Conservation (phyloP, 768 basidiomycete species). For the Termitomyces sp. region DNA sequence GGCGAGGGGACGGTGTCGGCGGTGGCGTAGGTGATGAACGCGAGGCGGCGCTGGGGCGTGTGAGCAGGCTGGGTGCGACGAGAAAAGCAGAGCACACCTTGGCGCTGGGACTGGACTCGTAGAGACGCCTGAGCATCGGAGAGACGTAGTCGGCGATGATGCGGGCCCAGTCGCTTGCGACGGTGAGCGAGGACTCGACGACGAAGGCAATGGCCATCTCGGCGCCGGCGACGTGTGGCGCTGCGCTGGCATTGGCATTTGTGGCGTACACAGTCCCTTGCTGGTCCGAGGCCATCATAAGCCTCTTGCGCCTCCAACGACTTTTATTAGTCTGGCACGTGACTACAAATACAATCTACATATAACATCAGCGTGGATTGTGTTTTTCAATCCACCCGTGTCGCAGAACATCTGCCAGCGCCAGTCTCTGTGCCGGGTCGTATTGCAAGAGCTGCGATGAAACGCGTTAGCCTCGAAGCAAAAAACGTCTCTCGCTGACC, state of each 20-base stretch:
- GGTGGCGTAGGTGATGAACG: constrained; percentile 57
- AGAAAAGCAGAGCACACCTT: too few species aligned
- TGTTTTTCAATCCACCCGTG: constrained; percentile 87
- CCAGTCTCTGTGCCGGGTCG: constrained; percentile 72
- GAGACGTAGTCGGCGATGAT: constrained; percentile 42
- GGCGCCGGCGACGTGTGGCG: too few species aligned
- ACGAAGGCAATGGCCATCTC: constrained; percentile 48
- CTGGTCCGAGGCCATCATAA: constrained; percentile 1
- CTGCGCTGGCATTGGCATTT: too few species aligned
- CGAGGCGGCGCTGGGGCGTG: constrained; percentile 30
- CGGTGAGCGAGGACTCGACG: constrained; percentile 51
- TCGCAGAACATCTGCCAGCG: constrained; percentile 67
- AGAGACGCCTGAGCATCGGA: constrained; percentile 46
- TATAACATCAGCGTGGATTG: constrained; percentile 20
- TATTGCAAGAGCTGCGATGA: constrained; percentile 76
- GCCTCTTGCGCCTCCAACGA: too few species aligned
- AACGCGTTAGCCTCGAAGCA: too few species aligned
- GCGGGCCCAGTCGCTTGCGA: constrained; percentile 47
- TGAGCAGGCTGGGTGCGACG: neutral
- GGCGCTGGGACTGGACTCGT: constrained; percentile 32
- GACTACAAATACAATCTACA: neutral
- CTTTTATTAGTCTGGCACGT: neutral
- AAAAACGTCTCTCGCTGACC: constrained; percentile 27
- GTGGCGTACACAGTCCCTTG: too few species aligned
- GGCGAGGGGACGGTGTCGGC: constrained; percentile 51